A percentile compares a stretch with the other conserved stretches of the same genome.
Evolutionary conservation across 2,329 filamentous ascomycete species (phyloP).

Genomic region (Sarocladiaceae sp.): DNA sequence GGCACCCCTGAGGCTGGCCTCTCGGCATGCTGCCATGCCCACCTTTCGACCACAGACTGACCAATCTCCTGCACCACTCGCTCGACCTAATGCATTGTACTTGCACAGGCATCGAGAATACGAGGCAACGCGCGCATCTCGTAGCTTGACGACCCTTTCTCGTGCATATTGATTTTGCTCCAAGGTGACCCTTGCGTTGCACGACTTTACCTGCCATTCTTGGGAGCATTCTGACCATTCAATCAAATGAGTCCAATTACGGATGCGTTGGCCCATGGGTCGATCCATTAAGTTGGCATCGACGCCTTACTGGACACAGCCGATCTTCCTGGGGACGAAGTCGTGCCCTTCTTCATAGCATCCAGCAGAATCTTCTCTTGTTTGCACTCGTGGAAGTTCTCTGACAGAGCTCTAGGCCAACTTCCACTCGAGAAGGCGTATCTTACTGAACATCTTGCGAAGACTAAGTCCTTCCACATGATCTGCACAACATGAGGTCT

Average conservation of each 20-base stretch:
- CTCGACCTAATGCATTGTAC: not conserved
- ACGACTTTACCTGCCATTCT: not conserved
- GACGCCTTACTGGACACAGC: too few relatives aligned
- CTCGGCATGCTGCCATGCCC: conserved; percentile 4
- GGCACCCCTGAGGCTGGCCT: not conserved
- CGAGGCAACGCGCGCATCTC: not conserved
- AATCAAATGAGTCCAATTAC: not conserved
- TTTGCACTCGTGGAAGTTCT: not conserved
- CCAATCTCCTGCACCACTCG: not conserved
- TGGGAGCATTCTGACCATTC: not conserved
- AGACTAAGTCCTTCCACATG: too few relatives aligned
- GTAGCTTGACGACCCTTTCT: not conserved
- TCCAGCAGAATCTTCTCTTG: too few relatives aligned
- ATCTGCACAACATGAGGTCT: conserved; percentile 18
- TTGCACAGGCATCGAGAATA: conserved; percentile 4
- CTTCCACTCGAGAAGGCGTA: too few relatives aligned
- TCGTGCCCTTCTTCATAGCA: not conserved
- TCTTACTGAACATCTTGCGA: too few relatives aligned
- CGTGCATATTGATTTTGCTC: not conserved
- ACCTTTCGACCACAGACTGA: not conserved
- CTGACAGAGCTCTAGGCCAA: not conserved
- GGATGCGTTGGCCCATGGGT: not conserved
- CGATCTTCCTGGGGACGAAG: not conserved
- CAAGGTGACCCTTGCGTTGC: not conserved
- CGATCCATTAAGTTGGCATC: too few relatives aligned